These are phyloP conservation scores for Penicillium simplicissimum DNA, from an alignment of 495 filamentous ascomycete genomes.

Conservation along the genomic window DNA sequence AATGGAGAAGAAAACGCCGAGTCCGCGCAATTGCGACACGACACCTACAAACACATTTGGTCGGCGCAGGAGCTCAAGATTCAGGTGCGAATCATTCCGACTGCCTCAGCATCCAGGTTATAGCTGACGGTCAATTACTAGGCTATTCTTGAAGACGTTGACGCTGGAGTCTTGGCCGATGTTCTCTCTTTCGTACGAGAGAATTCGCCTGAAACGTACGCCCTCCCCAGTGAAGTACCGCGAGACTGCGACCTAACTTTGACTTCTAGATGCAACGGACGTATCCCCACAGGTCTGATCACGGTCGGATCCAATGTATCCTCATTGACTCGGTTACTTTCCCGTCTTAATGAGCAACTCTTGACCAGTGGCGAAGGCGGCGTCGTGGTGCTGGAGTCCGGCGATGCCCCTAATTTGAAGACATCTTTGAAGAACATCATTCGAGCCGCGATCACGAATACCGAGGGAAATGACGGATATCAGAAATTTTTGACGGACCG, in stretches of 20 bases:
- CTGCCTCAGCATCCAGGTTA: neutral
- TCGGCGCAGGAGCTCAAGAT: constrained; percentile 63
- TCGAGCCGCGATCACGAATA: constrained; percentile 62
- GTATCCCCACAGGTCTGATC: constrained; percentile 77
- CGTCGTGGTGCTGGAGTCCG: constrained; percentile 73
- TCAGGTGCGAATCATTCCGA: constrained; percentile 49
- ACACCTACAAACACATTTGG: constrained; percentile 69
- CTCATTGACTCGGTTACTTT: constrained; percentile 70
- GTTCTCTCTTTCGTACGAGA: constrained; percentile 66
- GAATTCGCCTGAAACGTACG: constrained; percentile 48
- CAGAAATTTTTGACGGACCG: constrained; percentile 49
- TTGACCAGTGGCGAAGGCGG: constrained; percentile 47
- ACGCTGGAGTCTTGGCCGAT: constrained; percentile 61
- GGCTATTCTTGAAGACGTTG: constrained; percentile 44
- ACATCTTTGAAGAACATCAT: constrained; percentile 81
- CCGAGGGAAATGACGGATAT: constrained; percentile 47
- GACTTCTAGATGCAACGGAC: constrained; percentile 40
- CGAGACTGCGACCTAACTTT: neutral
- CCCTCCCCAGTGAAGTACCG: neutral
- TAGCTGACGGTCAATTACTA: constrained; percentile 9
- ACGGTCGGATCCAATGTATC: constrained; percentile 85
- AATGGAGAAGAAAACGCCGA: constrained; percentile 59
- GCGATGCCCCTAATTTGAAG: constrained; percentile 81
- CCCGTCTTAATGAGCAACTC: constrained; percentile 59
- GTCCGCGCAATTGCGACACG: constrained; percentile 54